Evolutionary conservation across 2,329 filamentous ascomycete genomes (phyloP).

Genomic region (Lasiodiplodia sp.): DNA sequence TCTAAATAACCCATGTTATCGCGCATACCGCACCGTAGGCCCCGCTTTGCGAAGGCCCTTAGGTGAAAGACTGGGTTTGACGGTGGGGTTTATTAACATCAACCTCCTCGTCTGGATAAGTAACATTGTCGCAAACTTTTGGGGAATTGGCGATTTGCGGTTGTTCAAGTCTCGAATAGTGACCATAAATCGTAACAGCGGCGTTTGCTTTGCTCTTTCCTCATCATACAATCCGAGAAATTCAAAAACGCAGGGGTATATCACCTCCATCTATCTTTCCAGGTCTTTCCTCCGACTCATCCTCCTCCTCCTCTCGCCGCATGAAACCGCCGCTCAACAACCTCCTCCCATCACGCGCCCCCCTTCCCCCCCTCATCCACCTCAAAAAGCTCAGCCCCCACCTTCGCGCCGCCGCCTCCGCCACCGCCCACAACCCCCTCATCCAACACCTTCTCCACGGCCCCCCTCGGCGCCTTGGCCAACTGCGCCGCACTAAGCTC

Average conservation of each 20-base stretch:
- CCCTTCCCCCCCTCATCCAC: not conserved
- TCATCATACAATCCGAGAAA: no score
- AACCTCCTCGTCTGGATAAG: no score
- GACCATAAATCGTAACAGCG: no score
- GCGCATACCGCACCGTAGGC: not conserved
- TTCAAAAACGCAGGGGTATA: no score
- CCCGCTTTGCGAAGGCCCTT: not conserved
- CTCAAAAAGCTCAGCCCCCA: not conserved
- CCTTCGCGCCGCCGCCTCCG: not conserved
- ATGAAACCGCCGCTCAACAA: no score
- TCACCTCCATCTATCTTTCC: no score
- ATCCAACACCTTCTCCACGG: not conserved
- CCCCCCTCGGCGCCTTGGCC: not conserved
- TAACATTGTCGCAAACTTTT: not conserved
- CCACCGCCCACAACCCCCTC: not conserved
- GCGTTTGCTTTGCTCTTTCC: no score
- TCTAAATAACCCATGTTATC: not conserved
- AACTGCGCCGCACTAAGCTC: slow-evolving; percentile 32
- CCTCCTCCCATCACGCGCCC: not conserved
- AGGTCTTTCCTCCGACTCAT: no score
- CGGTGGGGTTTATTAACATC: not conserved
- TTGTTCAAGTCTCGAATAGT: not conserved
- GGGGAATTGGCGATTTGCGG: not conserved
- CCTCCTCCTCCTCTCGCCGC: no score
- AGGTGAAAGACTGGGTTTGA: not conserved